Evolutionary conservation across 2,329 filamentous ascomycete genomes (phyloP).

Genomic region (Tolypocladium sp.): DNA sequence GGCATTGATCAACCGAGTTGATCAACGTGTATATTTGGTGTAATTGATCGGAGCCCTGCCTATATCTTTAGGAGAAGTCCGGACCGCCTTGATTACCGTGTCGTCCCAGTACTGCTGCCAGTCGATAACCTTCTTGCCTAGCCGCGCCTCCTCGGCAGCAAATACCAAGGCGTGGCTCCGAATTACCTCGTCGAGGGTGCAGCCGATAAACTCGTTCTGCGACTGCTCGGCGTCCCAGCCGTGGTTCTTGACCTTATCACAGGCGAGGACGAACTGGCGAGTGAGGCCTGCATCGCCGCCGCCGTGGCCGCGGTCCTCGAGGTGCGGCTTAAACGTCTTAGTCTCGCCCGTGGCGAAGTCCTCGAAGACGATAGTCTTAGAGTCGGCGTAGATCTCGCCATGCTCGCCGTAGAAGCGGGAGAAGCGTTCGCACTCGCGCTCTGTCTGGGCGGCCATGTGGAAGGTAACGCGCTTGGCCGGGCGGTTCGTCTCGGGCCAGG

Average conservation of each 20-base stretch:
- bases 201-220: conserved; percentile 69
- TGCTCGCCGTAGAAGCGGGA: conserved; percentile 78
- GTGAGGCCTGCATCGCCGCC: conserved; percentile 50
- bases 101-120: conserved; percentile 69
- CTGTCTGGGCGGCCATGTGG: conserved; percentile 90
- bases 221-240: conserved; percentile 58
- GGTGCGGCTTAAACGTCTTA: conserved; percentile 17
- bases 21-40: too few species aligned
- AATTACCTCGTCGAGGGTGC: conserved; percentile 78
- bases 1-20: too few species aligned
- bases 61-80: too few species aligned
- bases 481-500: conserved; percentile 64
- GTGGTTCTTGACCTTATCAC: conserved; percentile 67
- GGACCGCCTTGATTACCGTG: conserved; percentile 15
- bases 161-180: conserved; percentile 89
- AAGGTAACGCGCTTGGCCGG: conserved; percentile 79
- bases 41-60: too few species aligned
- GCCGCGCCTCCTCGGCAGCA: conserved; percentile 81
- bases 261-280: conserved; percentile 72
- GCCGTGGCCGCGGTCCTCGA: conserved; percentile 28
- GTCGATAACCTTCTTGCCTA: conserved; percentile 57
- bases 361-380: conserved; percentile 63
- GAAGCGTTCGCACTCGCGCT: conserved; percentile 77
- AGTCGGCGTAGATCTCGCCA: conserved; percentile 84
- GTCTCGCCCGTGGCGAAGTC: conserved; percentile 35